Evolutionary conservation across 495 filamentous ascomycete genomes (phyloP), one percentile per base, ranked within the genome.

Genomic region (Talaromyces trachyspermus): DNA sequence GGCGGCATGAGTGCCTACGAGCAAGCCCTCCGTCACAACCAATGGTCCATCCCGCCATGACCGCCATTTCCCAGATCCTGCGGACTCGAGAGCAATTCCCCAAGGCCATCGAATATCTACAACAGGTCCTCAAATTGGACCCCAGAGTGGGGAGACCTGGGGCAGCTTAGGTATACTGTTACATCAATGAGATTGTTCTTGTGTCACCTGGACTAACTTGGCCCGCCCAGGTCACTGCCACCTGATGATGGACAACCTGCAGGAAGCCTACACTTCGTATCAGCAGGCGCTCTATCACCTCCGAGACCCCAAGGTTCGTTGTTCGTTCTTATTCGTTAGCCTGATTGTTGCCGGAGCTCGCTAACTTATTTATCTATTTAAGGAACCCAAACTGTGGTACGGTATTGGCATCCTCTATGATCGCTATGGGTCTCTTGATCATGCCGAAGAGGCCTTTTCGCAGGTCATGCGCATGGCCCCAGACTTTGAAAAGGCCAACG

Each of bases 391-490:
- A 59, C 75, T 99, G 8, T 99, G 92, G 92, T 99, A 99, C 60
- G 92, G 92, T 15, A 99, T 99, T 46, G 92, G 92, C 30, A 99
- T 99, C 44, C 69, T 99, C 3, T 99, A 99, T 54, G 92, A 99
- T 59, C 80, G 92, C 30, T 99, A 97, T 58, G 92, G 92, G 1
- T 96, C 90, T 7, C 79, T 96, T 35, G 92, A 99, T 52, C 94
- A 97, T 69, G 92, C 92, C 52, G 92, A 99, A 60, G 94, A 97
- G 60, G 92, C 92, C 11, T 97, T 97, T 63, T 95, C 92, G 3
- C 88, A 99, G 58, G 92, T 99, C 46, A 97, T 99, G 92, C 81
- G 86, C 50, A 99, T 99, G 91, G 84, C 92, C 44, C 92, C 92
- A 2, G 83, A 91, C 57, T 99, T 97, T 50, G 92, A 99, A 60